phyloP scores from a whole-genome alignment of 306 rosid genomes.

The Sphenostylis stenocarpa region DNA sequence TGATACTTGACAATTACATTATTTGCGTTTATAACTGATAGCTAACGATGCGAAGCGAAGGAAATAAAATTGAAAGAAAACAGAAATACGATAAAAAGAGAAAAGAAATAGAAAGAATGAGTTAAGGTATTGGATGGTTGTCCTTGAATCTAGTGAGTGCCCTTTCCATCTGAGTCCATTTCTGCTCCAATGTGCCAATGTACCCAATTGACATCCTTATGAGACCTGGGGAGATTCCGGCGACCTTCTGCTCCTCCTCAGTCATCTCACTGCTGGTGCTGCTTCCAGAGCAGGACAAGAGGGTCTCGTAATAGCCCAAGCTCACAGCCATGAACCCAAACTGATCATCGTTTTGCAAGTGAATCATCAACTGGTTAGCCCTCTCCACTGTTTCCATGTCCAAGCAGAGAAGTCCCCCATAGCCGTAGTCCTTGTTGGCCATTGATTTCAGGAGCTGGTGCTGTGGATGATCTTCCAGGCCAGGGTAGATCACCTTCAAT shows the following conservation, averaged over 20 bases:
- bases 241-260: slow-evolving; percentile 55
- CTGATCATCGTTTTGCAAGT: slow-evolving; percentile 59
- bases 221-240: slow-evolving; percentile 80
- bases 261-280: slow-evolving; percentile 89
- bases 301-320: slow-evolving; percentile 81
- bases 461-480: slow-evolving; percentile 73
- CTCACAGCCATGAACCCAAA: slow-evolving; percentile 91
- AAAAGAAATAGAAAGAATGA: background rate
- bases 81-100: too few species aligned
- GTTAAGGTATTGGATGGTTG: background rate
- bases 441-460: slow-evolving; percentile 58
- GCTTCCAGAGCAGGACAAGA: slow-evolving; percentile 87
- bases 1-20: too few species aligned
- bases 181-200: slow-evolving; percentile 83
- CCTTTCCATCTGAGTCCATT: slow-evolving; percentile 72
- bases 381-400: slow-evolving; percentile 79
- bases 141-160: slow-evolving; percentile 50
- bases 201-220: slow-evolving; percentile 75
- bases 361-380: slow-evolving; percentile 65
- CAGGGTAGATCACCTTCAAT: slow-evolving; percentile 73
- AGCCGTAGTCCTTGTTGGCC: slow-evolving; percentile 65
- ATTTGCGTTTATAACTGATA: too few species aligned
- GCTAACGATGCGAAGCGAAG: too few species aligned
- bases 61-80: too few species aligned
- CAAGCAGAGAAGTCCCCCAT: slow-evolving; percentile 75